Base-by-base conservation (phyloP, 371 early-diverging fungal genomes). In the Mucor saturninus region DNA sequence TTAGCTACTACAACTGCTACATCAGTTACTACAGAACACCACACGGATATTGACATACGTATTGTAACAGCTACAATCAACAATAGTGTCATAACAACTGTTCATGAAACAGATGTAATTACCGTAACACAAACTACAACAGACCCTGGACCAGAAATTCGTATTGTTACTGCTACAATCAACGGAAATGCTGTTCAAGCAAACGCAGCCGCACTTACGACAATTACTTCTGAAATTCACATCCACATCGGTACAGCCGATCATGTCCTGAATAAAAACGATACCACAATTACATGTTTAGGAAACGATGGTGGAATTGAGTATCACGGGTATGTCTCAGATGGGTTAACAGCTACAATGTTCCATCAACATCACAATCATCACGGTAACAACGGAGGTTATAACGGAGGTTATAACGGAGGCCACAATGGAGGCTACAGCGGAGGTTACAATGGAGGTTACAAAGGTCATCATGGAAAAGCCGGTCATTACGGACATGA, bases 121-220 rank as follows among this genome's bases (percentile, higher is more conserved):
- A 49, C 49, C 5, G 26, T 26, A 26, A 45, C 56, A 5, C n/a
- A 21, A 0, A 56, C 56, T 9, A 29, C 15, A 5, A 46, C 46
- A 10, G 37, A 8, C 3, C 43, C 46, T 5, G 58, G 35, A 28
- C 35, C 46, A 11, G 58, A 58, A 3, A 31, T 59, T 40, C 52
- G 42, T 37, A 2, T 59, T 14, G 60, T 59, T 11, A 59, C 60
- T 3, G 60, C 60, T 6, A 59, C 60, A 13, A 52, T 59, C 14
- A 59, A 28, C 6, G 39, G 9, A 13, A 59, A 49, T 38, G 59
- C 13, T 26, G 50, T 50, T 2, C 15, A 49, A 2, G 14, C 39
- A 11, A 39, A 49, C 3, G 39, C 43, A 2, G 15, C 21, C 1
- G 50, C 59, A 39, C 28, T 38, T 13, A 50, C 29, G 2, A 10